Evolutionary conservation across 805 yeast species (phyloP).

Genomic region (Ogataea nonfermentans): DNA sequence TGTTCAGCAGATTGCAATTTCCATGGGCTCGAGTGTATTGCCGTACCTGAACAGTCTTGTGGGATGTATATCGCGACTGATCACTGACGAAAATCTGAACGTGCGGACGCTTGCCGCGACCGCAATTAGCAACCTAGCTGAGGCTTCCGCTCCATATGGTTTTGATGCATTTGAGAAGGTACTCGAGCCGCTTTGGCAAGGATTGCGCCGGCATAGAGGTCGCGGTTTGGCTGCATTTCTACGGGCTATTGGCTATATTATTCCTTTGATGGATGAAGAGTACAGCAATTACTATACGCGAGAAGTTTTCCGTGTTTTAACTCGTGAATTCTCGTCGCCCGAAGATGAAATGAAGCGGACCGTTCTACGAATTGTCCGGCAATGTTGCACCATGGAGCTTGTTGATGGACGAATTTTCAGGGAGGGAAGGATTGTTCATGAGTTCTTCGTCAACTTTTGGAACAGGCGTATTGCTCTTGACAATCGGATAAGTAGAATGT

Average conservation of each 20-base stretch:
- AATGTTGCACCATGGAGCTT: conserved; percentile 60
- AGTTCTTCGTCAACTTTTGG: conserved; percentile 77
- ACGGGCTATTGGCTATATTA: conserved; percentile 71
- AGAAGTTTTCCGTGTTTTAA: conserved; percentile 64
- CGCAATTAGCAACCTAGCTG: conserved; percentile 74
- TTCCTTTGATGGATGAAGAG: conserved; percentile 86
- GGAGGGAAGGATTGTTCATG: conserved; percentile 48
- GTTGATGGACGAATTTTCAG: conserved; percentile 50
- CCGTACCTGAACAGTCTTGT: conserved; percentile 72
- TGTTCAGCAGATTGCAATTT: conserved; percentile 69
- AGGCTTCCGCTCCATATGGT: conserved; percentile 82
- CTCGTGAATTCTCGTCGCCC: conserved; percentile 73
- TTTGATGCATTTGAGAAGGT: conserved; percentile 78
- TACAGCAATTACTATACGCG: conserved; percentile 74
- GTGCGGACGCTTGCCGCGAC: conserved; percentile 70
- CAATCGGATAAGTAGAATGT: conserved; percentile 51
- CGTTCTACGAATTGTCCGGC: conserved; percentile 64
- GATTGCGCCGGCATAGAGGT: conserved; percentile 75
- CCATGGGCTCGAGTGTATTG: conserved; percentile 68
- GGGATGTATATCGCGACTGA: conserved; percentile 52
- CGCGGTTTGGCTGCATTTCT: conserved; percentile 71
- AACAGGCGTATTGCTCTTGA: conserved; percentile 76
- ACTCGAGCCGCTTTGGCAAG: conserved; percentile 78
- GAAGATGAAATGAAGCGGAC: conserved; percentile 85
- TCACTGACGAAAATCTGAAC: conserved; percentile 65